Evolutionary conservation across 495 filamentous ascomycete species (phyloP).

Genomic region (Xylaria bambusicola): DNA sequence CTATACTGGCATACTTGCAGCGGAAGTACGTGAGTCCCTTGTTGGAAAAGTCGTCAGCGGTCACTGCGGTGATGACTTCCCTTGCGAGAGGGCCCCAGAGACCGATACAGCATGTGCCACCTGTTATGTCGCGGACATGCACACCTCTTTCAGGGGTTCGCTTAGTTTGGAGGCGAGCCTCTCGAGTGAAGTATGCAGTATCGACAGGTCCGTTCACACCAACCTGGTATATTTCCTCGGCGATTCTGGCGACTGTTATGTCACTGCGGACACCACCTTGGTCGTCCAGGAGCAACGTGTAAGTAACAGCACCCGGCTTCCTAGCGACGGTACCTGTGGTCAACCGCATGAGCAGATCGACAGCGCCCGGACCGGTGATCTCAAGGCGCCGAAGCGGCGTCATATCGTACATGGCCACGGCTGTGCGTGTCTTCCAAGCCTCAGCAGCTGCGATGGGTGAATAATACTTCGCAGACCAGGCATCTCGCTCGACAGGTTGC

Average conservation of each 20-base stretch:
- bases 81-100: conserved; percentile 53
- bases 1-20: conserved; percentile 41
- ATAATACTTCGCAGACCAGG: conserved; percentile 48
- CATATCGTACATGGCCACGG: conserved; percentile 57
- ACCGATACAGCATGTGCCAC: conserved; percentile 52
- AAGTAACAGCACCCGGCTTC: conserved; percentile 41
- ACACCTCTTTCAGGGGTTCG: conserved; percentile 32
- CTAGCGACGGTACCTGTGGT: conserved; percentile 44
- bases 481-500: conserved; percentile 47
- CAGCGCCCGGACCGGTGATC: conserved; percentile 48
- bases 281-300: conserved; percentile 48
- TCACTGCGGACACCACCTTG: conserved; percentile 38
- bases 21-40: conserved; percentile 42
- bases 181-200: conserved; percentile 44
- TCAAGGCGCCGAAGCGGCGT: conserved; percentile 53
- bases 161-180: conserved; percentile 40
- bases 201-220: conserved; percentile 49
- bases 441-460: conserved; percentile 53
- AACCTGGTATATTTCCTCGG: conserved; percentile 45
- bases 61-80: conserved; percentile 37
- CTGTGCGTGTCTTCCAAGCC: conserved; percentile 56
- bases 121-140: conserved; percentile 51
- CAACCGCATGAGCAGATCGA: conserved; percentile 46
- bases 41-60: conserved; percentile 43
- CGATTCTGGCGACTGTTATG: conserved; percentile 36